Base-by-base conservation (phyloP, 805 yeast genomes). In the Monosporozyma solicola region DNA sequence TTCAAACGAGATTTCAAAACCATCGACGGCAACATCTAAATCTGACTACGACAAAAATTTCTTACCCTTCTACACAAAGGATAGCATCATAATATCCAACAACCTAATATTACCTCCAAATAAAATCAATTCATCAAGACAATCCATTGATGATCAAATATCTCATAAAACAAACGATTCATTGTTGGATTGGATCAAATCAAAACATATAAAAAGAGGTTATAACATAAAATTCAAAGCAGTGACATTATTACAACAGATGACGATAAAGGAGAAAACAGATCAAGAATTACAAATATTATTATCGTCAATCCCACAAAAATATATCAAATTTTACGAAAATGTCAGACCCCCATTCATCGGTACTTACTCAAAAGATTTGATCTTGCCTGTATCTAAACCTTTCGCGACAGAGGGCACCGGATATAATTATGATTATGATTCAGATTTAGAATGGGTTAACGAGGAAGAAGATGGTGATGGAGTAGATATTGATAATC, bases 391-490 rank as follows among this genome's bases (percentile, higher is more conserved):
- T 11, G 61, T 47, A 37, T 58, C 63, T 32, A 53, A 65, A 33
- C 72, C 67, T 20, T 74, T 58, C 62, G 67, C 60, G 59, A 71
- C 63, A 6, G 70, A 64, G 25, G 61, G 61, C 9, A 59, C 69
- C 1, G 65, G 64, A 16, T 56, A 76, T 56, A 72, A 79, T 49
- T 78, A 77, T 60, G 79, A 72, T 15, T 76, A 72, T 50, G 80
- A 78, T 46, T 73, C 80, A 9, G 85, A 80, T 55, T 70, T 73
- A 43, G 85, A 81, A 56, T 80, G 81, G 78, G 77, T 71, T 11
- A 74, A 75, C 51, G 83, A 75, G 35, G 82, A 74, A 31, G 82
- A 73, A 52, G 75, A 74, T 51, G 77, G 72, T 29, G 75, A 73
- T 49, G 76, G 72, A 25, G 83, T 74, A 10, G 81, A 72, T 22